Percentiles rank a stretch among this genome's conserved stretches.
Evolutionary conservation across 2,329 filamentous ascomycete species (phyloP).

Genomic region (Pseudogymnoascus sp.): DNA sequence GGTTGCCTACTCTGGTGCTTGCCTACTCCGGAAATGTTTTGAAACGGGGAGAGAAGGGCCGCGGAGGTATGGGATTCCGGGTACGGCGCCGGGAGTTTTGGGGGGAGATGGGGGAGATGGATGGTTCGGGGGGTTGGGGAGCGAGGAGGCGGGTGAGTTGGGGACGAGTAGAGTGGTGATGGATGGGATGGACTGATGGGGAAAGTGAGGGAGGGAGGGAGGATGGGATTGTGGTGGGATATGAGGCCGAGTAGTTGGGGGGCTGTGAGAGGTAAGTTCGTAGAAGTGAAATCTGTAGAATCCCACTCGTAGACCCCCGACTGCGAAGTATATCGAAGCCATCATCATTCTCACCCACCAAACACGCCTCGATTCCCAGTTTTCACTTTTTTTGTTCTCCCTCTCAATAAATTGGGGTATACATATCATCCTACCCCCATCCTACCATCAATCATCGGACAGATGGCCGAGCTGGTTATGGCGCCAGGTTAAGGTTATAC

Average conservation of each 20-base stretch:
- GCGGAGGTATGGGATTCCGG: neutral
- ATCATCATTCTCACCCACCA: neutral
- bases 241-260: neutral
- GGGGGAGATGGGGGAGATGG: neutral
- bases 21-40: too few relatives aligned
- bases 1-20: neutral
- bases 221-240: neutral
- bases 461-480: neutral
- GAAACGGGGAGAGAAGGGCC: neutral
- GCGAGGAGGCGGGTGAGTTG: neutral
- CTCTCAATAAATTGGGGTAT: neutral
- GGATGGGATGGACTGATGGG: neutral
- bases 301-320: neutral
- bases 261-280: neutral
- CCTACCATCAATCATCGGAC: neutral
- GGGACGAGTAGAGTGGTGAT: too few relatives aligned
- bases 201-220: neutral
- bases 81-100: neutral
- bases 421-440: neutral
- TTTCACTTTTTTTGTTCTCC: neutral
- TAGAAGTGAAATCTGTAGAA: neutral
- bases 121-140: neutral
- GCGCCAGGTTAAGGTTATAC: neutral
- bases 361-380: neutral
- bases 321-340: neutral